phyloP scores from a whole-genome alignment of 2,329 filamentous ascomycete species.

The Fusarium nelsonii region DNA sequence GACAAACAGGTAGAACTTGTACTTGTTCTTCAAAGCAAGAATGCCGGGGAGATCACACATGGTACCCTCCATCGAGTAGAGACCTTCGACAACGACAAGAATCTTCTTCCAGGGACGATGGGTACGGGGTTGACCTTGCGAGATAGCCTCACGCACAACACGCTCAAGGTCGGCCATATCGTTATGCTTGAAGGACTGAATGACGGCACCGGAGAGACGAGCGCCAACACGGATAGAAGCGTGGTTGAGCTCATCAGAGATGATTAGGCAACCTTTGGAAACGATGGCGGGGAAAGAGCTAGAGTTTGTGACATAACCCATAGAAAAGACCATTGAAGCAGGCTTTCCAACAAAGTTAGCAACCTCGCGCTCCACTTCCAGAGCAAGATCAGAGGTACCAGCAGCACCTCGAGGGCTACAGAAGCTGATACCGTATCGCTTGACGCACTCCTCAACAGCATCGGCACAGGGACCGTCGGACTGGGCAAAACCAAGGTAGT shows the following conservation, averaged over 20 bases:
- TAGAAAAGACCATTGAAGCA: conserved; percentile 95
- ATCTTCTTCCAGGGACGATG: conserved; percentile 99
- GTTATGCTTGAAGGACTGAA: conserved; percentile 97
- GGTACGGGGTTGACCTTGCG: conserved; percentile 96
- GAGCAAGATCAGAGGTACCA: conserved; percentile 86
- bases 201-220: conserved; percentile 93
- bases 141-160: conserved; percentile 89
- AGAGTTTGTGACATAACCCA: conserved; percentile 98
- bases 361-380: conserved; percentile 90
- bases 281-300: conserved; percentile 92
- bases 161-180: conserved; percentile 90
- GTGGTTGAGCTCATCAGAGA: conserved; percentile 98
- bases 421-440: conserved; percentile 85
- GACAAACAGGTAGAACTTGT: conserved; percentile 96
- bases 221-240: conserved; percentile 96
- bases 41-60: conserved; percentile 98
- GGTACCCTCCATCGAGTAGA: conserved; percentile 99
- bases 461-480: conserved; percentile 97
- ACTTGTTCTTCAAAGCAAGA: conserved; percentile 87
- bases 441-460: conserved; percentile 85
- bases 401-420: conserved; percentile 85
- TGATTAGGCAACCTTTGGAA: conserved; percentile 91
- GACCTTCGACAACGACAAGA: conserved; percentile 91
- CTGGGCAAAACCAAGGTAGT: conserved; percentile 98
- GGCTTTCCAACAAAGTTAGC: conserved; percentile 95